Evolutionary conservation across 208 protist species (phyloP).

Genomic region (Trypanosoma avium): DNA sequence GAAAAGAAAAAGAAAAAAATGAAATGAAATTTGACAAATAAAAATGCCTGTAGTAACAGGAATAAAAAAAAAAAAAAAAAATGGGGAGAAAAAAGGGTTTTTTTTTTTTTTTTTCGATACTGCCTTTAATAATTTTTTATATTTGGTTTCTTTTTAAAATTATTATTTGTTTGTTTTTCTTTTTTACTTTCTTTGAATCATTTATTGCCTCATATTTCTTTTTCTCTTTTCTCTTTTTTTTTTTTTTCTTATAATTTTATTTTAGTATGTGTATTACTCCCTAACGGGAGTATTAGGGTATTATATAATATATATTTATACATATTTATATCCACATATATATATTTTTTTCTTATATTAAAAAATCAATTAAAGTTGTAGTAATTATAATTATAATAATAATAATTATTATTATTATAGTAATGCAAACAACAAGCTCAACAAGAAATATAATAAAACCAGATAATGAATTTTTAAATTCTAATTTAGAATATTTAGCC

Average conservation of each 20-base stretch:
- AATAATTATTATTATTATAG: too few species aligned
- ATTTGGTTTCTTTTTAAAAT: too few species aligned
- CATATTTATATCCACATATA: too few species aligned
- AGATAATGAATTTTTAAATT: conserved; percentile 15
- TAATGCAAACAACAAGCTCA: too few species aligned
- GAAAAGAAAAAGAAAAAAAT: too few species aligned
- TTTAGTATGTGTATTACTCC: too few species aligned
- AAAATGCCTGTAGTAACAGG: conserved; percentile 19
- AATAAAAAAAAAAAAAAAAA: conserved; percentile 21
- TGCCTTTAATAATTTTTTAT: conserved; percentile 12
- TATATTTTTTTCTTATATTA: too few species aligned
- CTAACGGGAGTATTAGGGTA: too few species aligned
- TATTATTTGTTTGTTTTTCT: neutral
- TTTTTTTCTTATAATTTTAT: too few species aligned
- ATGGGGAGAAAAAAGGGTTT: conserved; percentile 13
- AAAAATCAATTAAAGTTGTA: too few species aligned
- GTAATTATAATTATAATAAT: too few species aligned
- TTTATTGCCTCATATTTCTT: neutral
- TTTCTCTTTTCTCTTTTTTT: conserved; percentile 13
- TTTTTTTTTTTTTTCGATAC: neutral
- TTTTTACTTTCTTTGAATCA: neutral
- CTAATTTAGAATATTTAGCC: conserved; percentile 29
- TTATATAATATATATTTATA: too few species aligned
- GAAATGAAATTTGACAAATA: conserved; percentile 6
- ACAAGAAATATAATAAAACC: neutral